Base-by-base conservation (phyloP, 192 early-diverging fungal species). In the Martensiomyces pterosporus region DNA sequence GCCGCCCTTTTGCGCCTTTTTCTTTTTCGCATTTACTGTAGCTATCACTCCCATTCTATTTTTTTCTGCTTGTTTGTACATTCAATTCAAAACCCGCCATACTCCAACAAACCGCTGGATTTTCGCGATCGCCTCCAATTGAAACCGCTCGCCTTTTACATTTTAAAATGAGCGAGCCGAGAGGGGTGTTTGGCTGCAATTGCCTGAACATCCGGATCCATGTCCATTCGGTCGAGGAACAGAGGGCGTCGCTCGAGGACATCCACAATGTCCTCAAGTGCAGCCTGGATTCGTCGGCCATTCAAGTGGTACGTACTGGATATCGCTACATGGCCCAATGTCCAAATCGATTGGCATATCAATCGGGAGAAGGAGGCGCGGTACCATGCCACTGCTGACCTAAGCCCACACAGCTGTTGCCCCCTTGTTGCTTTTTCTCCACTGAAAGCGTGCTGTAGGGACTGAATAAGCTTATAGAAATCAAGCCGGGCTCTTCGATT, bases 401-500 rank as follows among this genome's bases (percentile, higher is more conserved):
- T n/a, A n/a, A n/a, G n/a, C n/a, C n/a, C n/a, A n/a, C n/a, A n/a
- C n/a, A n/a, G n/a, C n/a, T n/a, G n/a, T 38, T 26, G 21, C 9
- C 15, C 39, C 12, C 15, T 24, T 27, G 21, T 45, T 4, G 19
- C 19, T 16, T 2, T 36, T 15, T 17, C 38, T 27, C 9, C n/a
- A 13, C 21, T 19, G 17, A 15, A 21, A 4, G 22, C 6, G 15
- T 38, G 16, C 22, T 27, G 24, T 64, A 72, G 68, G 57, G 50
- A 9, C 39, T 65, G 45, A 53, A 50, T 24, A 35, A 56, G 9
- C 46, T 73, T 51, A 49, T 61, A 9, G 69, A 73, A 19, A 55
- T 73, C 50, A 64, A 65, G 53, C 46, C 52, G 12, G 69, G 57
- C 43, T 73, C 69, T 4, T 73, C 69, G 19, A 65, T 73, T 22